Conservation (phyloP, 2,329 filamentous ascomycete genomes). For the Malbranchea zuffiana region DNA sequence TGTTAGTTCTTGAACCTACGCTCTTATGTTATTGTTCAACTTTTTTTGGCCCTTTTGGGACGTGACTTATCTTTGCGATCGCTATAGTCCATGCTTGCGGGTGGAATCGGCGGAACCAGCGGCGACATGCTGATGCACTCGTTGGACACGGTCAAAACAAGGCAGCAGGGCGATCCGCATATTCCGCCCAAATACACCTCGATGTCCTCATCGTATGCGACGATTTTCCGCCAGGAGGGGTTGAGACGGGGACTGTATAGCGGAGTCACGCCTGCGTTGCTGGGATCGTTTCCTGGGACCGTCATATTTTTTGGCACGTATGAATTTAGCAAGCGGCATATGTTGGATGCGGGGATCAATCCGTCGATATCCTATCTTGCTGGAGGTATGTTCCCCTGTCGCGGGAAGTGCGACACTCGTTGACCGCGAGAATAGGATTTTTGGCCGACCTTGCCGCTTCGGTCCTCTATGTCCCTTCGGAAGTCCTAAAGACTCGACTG, state of each 20-base stretch:
- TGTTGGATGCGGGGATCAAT: slow-evolving; percentile 75
- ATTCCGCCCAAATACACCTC: slow-evolving; percentile 87
- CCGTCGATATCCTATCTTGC: slow-evolving; percentile 76
- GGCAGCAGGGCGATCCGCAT: slow-evolving; percentile 91
- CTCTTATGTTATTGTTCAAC: background rate
- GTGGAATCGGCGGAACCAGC: slow-evolving; percentile 80
- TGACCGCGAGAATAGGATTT: slow-evolving; percentile 51
- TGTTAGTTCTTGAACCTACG: slow-evolving; percentile 12
- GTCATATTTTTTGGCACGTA: slow-evolving; percentile 94
- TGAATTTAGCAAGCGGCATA: slow-evolving; percentile 81
- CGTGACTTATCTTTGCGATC: slow-evolving; percentile 8
- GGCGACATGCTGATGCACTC: slow-evolving; percentile 99
- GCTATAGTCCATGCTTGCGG: slow-evolving; percentile 79
- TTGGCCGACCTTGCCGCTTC: slow-evolving; percentile 86
- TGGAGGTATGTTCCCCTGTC: slow-evolving; percentile 50
- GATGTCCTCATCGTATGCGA: slow-evolving; percentile 80
- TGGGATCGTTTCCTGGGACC: slow-evolving; percentile 88
- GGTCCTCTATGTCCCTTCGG: slow-evolving; percentile 88
- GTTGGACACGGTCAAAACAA: slow-evolving; percentile 93
- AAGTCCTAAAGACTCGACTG: slow-evolving; percentile 93
- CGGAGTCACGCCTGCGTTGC: slow-evolving; percentile 80
- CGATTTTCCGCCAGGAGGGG: slow-evolving; percentile 87
- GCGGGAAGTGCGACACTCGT: background rate
- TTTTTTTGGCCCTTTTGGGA: background rate
- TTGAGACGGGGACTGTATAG: slow-evolving; percentile 77